Percentiles rank a stretch among this genome's conserved stretches.
Evolutionary conservation across 164 flowering plant genomes (phyloP).

Genomic region (Vitis cinerea): DNA sequence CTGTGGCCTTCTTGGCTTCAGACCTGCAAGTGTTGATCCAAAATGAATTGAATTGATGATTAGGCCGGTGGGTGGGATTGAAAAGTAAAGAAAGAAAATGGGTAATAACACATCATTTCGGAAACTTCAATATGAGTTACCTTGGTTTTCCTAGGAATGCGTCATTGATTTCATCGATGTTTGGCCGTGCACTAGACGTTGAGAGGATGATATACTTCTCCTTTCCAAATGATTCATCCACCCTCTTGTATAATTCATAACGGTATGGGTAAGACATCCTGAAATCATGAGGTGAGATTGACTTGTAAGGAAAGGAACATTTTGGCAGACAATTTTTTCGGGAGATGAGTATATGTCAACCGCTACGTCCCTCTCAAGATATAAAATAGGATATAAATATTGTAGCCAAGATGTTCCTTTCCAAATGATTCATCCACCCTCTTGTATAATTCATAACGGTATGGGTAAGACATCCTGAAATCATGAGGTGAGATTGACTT

Average conservation of each 20-base stretch:
- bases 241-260: slow-evolving; percentile 80
- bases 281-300: slow-evolving; percentile 14
- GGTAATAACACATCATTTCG: neutral
- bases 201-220: slow-evolving; percentile 72
- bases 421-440: slow-evolving; percentile 66
- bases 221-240: slow-evolving; percentile 59
- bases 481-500: neutral
- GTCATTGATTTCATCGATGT: slow-evolving; percentile 66
- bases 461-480: slow-evolving; percentile 79
- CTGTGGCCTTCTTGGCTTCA: slow-evolving; percentile 43
- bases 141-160: slow-evolving; percentile 78
- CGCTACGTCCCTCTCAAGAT: too few relatives aligned
- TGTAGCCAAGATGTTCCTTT: slow-evolving; percentile 51
- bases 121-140: slow-evolving; percentile 30
- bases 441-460: slow-evolving; percentile 72
- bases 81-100: neutral
- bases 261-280: slow-evolving; percentile 81
- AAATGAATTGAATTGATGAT: slow-evolving; percentile 4
- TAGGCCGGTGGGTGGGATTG: neutral
- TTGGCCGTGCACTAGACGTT: slow-evolving; percentile 59
- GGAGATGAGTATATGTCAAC: too few relatives aligned
- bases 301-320: neutral
- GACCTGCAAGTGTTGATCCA: slow-evolving; percentile 37
- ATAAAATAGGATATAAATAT: too few relatives aligned
- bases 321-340: too few relatives aligned